Evolutionary conservation across 805 yeast species (phyloP).

Genomic region (Blastobotrys peoriensis): DNA sequence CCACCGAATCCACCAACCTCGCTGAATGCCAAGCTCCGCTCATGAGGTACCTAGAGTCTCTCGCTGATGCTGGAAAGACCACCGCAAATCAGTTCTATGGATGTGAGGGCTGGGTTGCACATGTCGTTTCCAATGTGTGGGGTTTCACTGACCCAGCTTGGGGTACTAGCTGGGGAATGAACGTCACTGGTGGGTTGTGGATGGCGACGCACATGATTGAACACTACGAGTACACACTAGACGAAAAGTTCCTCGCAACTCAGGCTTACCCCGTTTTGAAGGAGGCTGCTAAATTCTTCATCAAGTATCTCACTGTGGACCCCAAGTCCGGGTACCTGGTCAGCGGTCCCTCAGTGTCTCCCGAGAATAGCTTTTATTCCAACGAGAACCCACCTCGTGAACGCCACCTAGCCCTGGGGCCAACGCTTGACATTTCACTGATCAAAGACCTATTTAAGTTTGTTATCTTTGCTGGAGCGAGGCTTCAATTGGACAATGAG

Average conservation of each 20-base stretch:
- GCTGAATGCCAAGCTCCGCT: conserved; percentile 8
- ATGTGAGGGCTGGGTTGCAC: conserved; percentile 13
- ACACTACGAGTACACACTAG: conserved; percentile 6
- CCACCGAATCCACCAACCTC: conserved; percentile 7
- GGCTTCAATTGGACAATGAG: conserved; percentile 1
- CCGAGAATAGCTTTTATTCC: conserved; percentile 9
- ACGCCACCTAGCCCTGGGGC: conserved; percentile 5
- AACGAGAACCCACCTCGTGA: conserved; percentile 2
- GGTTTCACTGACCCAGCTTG: conserved; percentile 12
- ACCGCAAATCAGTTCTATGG: conserved; percentile 11
- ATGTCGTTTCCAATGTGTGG: conserved; percentile 11
- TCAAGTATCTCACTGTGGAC: conserved; percentile 1
- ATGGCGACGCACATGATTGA: conserved; percentile 7
- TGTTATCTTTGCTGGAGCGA: background rate
- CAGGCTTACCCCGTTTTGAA: conserved; percentile 9
- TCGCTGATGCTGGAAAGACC: conserved; percentile 7
- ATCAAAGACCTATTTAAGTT: conserved; percentile 5
- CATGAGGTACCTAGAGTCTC: conserved; percentile 3
- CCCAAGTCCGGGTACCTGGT: conserved; percentile 3
- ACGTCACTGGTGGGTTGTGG: conserved; percentile 13
- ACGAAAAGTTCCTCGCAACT: conserved; percentile 2
- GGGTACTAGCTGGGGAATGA: conserved; percentile 13
- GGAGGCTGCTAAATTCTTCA: conserved; percentile 8
- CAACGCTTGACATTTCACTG: conserved; percentile 5
- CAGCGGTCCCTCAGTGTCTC: conserved; percentile 7